A percentile compares a stretch with the other conserved stretches of the same genome.
These are phyloP conservation scores for Tympanopsis confertula DNA, from an alignment of 2,329 filamentous ascomycete species.

Conservation along the genomic window DNA sequence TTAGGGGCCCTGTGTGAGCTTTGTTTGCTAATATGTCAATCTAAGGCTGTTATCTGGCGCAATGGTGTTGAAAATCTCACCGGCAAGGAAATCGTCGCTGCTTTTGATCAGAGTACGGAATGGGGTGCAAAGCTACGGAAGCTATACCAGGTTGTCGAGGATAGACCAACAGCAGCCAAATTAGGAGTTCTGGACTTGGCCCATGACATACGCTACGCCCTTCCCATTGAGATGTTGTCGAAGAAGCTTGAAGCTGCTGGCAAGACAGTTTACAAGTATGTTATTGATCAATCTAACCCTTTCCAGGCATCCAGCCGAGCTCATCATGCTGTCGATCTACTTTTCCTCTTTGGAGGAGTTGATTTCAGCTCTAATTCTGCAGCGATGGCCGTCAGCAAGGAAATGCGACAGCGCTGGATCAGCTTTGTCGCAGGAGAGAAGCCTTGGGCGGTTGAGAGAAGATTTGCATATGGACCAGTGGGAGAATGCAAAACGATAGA, in stretches of 20 bases:
- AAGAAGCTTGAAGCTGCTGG: slow-evolving; percentile 7
- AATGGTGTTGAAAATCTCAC: slow-evolving; percentile 24
- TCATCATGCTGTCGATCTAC: slow-evolving; percentile 33
- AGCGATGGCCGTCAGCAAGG: slow-evolving; percentile 17
- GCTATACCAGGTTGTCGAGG: slow-evolving; percentile 24
- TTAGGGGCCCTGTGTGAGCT: no score
- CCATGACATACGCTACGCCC: slow-evolving; percentile 16
- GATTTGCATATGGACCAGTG: slow-evolving; percentile 25
- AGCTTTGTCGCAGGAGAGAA: slow-evolving; percentile 19
- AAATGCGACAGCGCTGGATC: slow-evolving; percentile 27
- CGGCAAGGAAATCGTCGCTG: slow-evolving; percentile 17
- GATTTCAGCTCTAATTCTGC: slow-evolving; percentile 20
- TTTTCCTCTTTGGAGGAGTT: slow-evolving; percentile 28
- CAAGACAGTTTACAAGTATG: slow-evolving; percentile 21
- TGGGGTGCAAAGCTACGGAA: slow-evolving; percentile 18
- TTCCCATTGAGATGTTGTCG: slow-evolving; percentile 11
- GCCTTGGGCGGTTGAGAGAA: slow-evolving; percentile 19
- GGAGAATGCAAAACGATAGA: slow-evolving; percentile 19
- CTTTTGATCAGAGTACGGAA: slow-evolving; percentile 17
- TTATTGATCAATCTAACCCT: slow-evolving; percentile 31
- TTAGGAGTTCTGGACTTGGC: slow-evolving; percentile 25
- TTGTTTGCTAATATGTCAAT: slow-evolving; percentile 1
- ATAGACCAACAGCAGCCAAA: slow-evolving; percentile 24
- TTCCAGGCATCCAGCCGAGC: slow-evolving; percentile 31
- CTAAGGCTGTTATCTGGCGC: slow-evolving; percentile 29